Percentiles rank a stretch among this genome's conserved stretches.
Conservation (phyloP, 2,329 filamentous ascomycete genomes). For the Chaetomiaceae sp. region DNA sequence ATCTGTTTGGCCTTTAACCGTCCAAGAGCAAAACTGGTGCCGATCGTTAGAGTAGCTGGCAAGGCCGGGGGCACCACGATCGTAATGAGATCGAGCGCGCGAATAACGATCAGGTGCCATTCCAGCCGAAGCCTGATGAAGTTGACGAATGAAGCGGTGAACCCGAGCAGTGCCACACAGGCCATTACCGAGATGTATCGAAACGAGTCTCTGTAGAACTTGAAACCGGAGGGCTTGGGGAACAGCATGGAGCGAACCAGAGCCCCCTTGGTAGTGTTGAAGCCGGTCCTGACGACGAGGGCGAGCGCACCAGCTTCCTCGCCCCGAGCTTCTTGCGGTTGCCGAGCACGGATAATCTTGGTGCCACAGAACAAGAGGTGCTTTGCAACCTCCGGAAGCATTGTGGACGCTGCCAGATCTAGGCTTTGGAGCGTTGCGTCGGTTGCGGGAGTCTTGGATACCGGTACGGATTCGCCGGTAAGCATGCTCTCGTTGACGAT, state of each 20-base stretch:
- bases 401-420: slow-evolving; percentile 72
- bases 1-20: slow-evolving; percentile 84
- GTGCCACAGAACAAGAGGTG: slow-evolving; percentile 94
- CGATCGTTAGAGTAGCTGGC: slow-evolving; percentile 91
- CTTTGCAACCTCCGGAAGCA: slow-evolving; percentile 75
- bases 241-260: slow-evolving; percentile 97
- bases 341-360: slow-evolving; percentile 83
- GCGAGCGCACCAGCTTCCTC: slow-evolving; percentile 88
- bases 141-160: slow-evolving; percentile 86
- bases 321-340: slow-evolving; percentile 77
- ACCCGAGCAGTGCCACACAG: slow-evolving; percentile 75
- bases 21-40: slow-evolving; percentile 87
- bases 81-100: slow-evolving; percentile 90
- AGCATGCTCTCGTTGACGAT: slow-evolving; percentile 99
- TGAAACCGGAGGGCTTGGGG: slow-evolving; percentile 96
- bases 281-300: slow-evolving; percentile 88
- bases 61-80: slow-evolving; percentile 95
- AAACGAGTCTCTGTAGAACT: slow-evolving; percentile 96
- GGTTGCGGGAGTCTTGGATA: slow-evolving; percentile 81
- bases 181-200: slow-evolving; percentile 97
- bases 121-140: slow-evolving; percentile 78
- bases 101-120: slow-evolving; percentile 86
- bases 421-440: slow-evolving; percentile 72
- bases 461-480: slow-evolving; percentile 92
- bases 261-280: slow-evolving; percentile 95